Base-by-base conservation (phyloP, 2,329 filamentous ascomycete species). In the Colletotrichum theobromicola region DNA sequence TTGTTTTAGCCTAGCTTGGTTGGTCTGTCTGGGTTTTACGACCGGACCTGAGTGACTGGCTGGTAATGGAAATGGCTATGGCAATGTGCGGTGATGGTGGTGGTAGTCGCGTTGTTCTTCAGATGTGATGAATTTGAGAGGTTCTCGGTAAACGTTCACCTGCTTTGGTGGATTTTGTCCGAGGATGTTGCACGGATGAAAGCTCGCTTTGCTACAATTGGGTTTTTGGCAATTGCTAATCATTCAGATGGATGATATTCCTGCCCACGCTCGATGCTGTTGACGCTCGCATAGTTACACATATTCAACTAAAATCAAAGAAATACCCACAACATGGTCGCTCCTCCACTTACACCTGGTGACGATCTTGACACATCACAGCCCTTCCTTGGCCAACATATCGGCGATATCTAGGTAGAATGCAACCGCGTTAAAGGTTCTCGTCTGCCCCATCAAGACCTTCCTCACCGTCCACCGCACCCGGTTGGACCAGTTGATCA, bases 311-410 rank as follows among this genome's bases (percentile, higher is more conserved):
- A 21, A 50, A 50, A 21, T 50, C n/a, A 10, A 2, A 21, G 1
- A 50, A 21, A 7, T 5, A 21, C 2, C 4, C 42, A 50, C 42
- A 50, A 13, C 7, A 50, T 50, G 13, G 13, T 10, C 42, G 21
- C 21, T 50, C n/a, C 42, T 21, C n/a, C n/a, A 21, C 42, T 57
- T 57, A 10, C 13, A 18, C 24, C 53, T 2, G 28, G 24, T 30
- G 15, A 18, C 13, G 7, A 13, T 42, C 9, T 32, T 28, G 10
- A 66, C 30, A 28, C 18, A 7, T 82, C 75, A 87, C 21, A 85
- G 75, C 2, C 90, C 92, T 79, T 94, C 92, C 78, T 92, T 93
- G 3, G 93, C 92, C 64, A 95, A 84, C 93, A 94, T 94, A 79
- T 94, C 90, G 13, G 88, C 89, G 78, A 93, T 90, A 74, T 89